These are phyloP conservation scores for Metschnikowia reukaufii DNA, from an alignment of 805 yeast species.

Conservation along the genomic window DNA sequence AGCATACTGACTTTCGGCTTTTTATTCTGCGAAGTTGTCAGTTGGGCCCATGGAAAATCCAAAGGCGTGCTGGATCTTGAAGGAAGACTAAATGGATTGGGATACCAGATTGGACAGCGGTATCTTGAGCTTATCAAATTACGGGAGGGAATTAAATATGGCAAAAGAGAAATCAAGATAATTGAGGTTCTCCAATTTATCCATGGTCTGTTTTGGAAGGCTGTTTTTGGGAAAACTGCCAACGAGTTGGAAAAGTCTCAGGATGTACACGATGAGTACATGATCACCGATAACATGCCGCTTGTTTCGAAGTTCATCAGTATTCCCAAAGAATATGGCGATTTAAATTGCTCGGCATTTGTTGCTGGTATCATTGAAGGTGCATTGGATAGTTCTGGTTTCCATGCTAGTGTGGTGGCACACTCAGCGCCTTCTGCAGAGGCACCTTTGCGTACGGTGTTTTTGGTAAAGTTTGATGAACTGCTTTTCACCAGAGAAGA, in stretches of 20 bases:
- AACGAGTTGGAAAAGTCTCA: constrained; percentile 75
- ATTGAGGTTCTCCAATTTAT: constrained; percentile 72
- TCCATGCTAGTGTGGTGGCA: constrained; percentile 78
- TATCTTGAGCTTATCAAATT: constrained; percentile 66
- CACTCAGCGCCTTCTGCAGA: constrained; percentile 67
- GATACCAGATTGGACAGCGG: constrained; percentile 75
- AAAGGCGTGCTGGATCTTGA: constrained; percentile 65
- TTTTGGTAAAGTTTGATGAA: constrained; percentile 67
- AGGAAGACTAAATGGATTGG: constrained; percentile 62
- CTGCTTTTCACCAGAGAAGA: constrained; percentile 56
- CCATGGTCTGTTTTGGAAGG: constrained; percentile 70
- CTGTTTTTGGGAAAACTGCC: constrained; percentile 70
- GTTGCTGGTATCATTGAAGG: constrained; percentile 87
- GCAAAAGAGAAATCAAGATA: constrained; percentile 64
- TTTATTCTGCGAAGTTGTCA: constrained; percentile 68
- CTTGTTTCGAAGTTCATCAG: constrained; percentile 68
- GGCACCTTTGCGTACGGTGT: constrained; percentile 68
- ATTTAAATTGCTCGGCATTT: constrained; percentile 77
- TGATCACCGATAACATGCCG: constrained; percentile 80
- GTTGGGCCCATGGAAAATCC: constrained; percentile 59
- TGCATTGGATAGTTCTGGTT: constrained; percentile 68
- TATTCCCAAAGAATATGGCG: constrained; percentile 76
- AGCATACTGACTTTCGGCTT: constrained; percentile 66
- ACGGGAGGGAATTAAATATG: constrained; percentile 60
- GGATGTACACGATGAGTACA: constrained; percentile 64